These are phyloP conservation scores for Boletus semigastroideus DNA, from an alignment of 1,284 basidiomycete genomes.

Conservation along the genomic window DNA sequence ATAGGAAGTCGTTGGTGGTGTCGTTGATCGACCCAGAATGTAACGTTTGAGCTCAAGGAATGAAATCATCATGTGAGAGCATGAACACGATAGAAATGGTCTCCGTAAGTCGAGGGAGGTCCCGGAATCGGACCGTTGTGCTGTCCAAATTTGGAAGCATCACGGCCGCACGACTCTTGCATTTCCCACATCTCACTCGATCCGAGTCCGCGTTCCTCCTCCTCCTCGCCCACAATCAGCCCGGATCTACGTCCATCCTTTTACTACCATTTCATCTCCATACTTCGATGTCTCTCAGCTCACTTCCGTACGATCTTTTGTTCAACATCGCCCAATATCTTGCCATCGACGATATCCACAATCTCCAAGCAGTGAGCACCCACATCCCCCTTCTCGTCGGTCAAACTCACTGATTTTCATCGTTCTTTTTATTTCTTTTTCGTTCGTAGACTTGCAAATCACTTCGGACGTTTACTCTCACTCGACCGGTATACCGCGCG, in stretches of 20 bases:
- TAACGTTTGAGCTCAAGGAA: no score
- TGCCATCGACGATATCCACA: slow-evolving; percentile 54
- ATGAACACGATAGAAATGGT: no score
- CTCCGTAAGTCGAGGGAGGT: no score
- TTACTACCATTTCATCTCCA: background rate
- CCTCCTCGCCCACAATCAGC: background rate
- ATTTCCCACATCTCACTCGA: slow-evolving; percentile 15
- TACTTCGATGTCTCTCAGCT: slow-evolving; percentile 39
- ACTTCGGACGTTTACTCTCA: slow-evolving; percentile 56
- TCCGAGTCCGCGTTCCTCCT: slow-evolving; percentile 6
- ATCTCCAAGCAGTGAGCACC: slow-evolving; percentile 56
- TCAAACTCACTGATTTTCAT: background rate
- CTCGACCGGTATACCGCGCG: slow-evolving; percentile 63
- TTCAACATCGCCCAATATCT: slow-evolving; percentile 63
- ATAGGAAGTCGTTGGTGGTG: no score
- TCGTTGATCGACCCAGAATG: no score
- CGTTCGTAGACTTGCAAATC: slow-evolving; percentile 54
- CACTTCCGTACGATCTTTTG: slow-evolving; percentile 66
- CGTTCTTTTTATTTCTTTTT: background rate
- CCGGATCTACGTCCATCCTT: slow-evolving; percentile 10
- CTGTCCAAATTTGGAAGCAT: slow-evolving; percentile 14
- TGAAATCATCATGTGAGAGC: no score
- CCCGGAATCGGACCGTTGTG: background rate
- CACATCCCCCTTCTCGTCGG: background rate
- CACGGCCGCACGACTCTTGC: slow-evolving; percentile 4